Base-by-base conservation (phyloP, 768 basidiomycete species). In the Trametopsis cervina region DNA sequence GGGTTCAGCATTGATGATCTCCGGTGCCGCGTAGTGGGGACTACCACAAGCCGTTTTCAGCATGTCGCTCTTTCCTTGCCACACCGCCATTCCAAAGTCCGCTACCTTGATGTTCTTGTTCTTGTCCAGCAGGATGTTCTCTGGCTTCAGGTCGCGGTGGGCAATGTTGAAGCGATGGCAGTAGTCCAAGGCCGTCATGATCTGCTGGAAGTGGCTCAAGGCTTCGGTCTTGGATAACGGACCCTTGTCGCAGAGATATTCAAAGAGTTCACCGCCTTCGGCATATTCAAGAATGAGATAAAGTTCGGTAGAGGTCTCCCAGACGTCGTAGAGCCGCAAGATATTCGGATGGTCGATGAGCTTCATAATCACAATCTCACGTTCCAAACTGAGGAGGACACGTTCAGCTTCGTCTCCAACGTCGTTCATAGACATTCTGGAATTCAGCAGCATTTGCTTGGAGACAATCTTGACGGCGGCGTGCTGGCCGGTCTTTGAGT, bases 291-390 rank as follows among this genome's bases (percentile, higher is more conserved):
- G 81, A 57, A 98, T 85, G 51, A 98, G 81, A 64, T 81, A 96
- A 55, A 95, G 78, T 50, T 94, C 83, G 25, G 79, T 77, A 3
- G 85, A 85, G 0, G 92, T 93, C 67, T 98, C 93, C 91, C 90
- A 97, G 53, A 98, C 93, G 61, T 98, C 94, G 69, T 92, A 94
- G 23, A 98, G 78, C 49, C 82, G 84, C 78, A 96, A 80, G 54
- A 98, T 81, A 64, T 95, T 93, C 2, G 93, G 93, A 61, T 98
- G 92, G 54, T 94, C 85, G 56, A 96, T 85, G 53, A 96, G 81
- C 66, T 96, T 98, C 93, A 98, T 94, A 60, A 96, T 84, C 51
- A 94, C 90, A 44, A 96, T 95, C 67, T 98, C 94, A 52, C 92
- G 80, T 64, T 95, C 89, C 52, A 96, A 81, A 41, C 84, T 81